These are phyloP conservation scores for Phytophthora multivora DNA, from an alignment of 352 stramenopile genomes.

Conservation along the genomic window DNA sequence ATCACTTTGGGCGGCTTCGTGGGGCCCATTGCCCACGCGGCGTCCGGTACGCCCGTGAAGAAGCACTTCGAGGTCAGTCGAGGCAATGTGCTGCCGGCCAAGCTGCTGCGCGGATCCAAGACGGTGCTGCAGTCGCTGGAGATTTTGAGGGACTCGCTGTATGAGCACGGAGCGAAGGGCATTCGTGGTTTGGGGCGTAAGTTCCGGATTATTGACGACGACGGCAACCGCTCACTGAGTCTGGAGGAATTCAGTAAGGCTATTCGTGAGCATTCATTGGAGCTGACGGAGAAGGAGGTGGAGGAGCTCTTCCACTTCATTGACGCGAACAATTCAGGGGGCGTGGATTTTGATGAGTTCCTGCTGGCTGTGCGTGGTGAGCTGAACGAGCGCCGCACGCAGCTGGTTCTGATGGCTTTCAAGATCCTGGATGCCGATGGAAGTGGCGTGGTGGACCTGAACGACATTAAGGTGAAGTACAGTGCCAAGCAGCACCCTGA, in stretches of 20 bases:
- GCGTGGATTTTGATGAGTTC: constrained; percentile 88
- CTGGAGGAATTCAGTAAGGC: constrained; percentile 81
- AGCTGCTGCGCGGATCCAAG: constrained; percentile 60
- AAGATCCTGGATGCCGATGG: constrained; percentile 75
- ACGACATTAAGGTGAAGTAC: constrained; percentile 82
- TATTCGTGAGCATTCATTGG: constrained; percentile 67
- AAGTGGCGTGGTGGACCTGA: constrained; percentile 74
- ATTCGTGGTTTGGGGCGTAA: constrained; percentile 81
- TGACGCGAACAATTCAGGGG: constrained; percentile 78
- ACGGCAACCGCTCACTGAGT: constrained; percentile 80
- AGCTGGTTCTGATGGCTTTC: constrained; percentile 82
- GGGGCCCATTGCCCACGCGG: constrained; percentile 42
- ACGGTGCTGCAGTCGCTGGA: constrained; percentile 67
- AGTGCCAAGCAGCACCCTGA: constrained; percentile 84
- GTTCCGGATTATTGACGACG: constrained; percentile 91
- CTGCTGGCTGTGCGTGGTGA: constrained; percentile 72
- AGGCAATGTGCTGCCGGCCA: constrained; percentile 73
- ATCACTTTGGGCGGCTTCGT: constrained; percentile 76
- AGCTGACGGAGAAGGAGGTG: constrained; percentile 57
- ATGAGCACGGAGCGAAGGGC: constrained; percentile 75
- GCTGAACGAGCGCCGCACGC: constrained; percentile 74
- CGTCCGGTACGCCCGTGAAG: constrained; percentile 47
- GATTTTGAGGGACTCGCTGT: constrained; percentile 69
- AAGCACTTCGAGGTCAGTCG: constrained; percentile 67
- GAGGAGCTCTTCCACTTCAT: constrained; percentile 86